A percentile compares a stretch with the other conserved stretches of the same genome.
Conservation (phyloP, 495 filamentous ascomycete species). For the Neurospora sp. region DNA sequence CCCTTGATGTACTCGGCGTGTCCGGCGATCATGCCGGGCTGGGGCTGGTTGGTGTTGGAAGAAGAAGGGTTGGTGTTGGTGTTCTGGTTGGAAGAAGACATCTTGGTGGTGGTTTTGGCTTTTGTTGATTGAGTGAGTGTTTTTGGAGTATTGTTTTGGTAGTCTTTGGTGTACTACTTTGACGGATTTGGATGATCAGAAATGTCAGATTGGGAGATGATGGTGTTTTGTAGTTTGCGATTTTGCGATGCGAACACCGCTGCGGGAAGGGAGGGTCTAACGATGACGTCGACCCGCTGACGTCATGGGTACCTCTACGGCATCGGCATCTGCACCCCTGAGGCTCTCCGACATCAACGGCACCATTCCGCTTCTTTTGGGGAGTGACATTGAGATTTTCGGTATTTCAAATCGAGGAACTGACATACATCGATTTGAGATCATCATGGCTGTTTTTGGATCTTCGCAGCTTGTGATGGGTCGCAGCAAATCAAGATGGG, state of each 20-base stretch:
- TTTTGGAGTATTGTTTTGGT: neutral
- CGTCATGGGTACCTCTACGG: neutral
- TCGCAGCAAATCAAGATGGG: neutral
- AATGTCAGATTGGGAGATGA: no score
- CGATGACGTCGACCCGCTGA: neutral
- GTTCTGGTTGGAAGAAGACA: slow-evolving; percentile 7
- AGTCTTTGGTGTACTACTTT: neutral
- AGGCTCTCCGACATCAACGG: neutral
- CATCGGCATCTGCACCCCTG: neutral
- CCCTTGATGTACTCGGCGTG: slow-evolving; percentile 41
- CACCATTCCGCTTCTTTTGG: neutral
- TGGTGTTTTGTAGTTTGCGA: neutral
- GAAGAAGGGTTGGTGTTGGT: slow-evolving; percentile 3
- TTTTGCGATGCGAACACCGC: neutral
- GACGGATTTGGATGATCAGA: neutral
- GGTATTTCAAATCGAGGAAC: neutral
- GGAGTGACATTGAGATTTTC: neutral
- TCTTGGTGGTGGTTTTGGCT: slow-evolving; percentile 1
- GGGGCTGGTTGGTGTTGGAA: slow-evolving; percentile 1
- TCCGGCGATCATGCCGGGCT: slow-evolving; percentile 28
- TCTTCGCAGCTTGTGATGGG: neutral
- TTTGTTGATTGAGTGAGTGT: neutral
- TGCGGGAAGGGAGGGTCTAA: neutral
- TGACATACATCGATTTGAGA: neutral
- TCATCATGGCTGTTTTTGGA: neutral